Evolutionary conservation across 306 rosid species (phyloP), one percentile per base, ranked within the genome.

Genomic region (Vigna angularis): DNA sequence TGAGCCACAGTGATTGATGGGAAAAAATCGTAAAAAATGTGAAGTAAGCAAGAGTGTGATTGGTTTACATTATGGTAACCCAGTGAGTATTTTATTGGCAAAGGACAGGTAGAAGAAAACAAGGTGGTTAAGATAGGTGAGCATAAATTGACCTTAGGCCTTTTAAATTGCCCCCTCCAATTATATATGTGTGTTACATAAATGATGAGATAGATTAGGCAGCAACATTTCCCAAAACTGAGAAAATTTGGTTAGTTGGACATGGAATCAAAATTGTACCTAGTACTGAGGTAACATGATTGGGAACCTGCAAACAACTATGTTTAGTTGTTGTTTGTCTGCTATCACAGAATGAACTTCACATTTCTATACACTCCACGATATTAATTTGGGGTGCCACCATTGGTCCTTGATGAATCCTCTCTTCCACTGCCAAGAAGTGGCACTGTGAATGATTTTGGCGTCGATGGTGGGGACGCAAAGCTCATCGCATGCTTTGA

Each of bases 361-460:
- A 63, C n/a, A 14, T 30, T 61, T 61, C 30, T 32, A 24, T 58
- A 24, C 26, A 13, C 38, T 58, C 17, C 24, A 32, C 13, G 24
- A 7, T 45, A 16, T 34, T 61, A 42, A 48, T 76, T 66, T 10
- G 52, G 83, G 4, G 79, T 28, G 61, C 66, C 73, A 48, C 64
- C 84, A 61, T 80, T 83, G 36, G 76, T 62, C 84, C 66, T 88
- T 12, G 85, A 56, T n/a, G 85, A 56, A 69, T 81, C 87, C 7
- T 78, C 77, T 22, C 85, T 90, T 17, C 85, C 91, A 70, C 89
- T 83, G 76, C 74, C 36, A 16, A 96, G 89, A 64, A 96, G 91
- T 70, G 98, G 94, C 73, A 70, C 75, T 3, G 85, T 83, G 73
- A 86, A 34, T 59, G 93, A 86, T 85, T 96, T 96, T 0, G 97